phyloP scores from a whole-genome alignment of 1,284 basidiomycete genomes.

The Moesziomyces sp. region DNA sequence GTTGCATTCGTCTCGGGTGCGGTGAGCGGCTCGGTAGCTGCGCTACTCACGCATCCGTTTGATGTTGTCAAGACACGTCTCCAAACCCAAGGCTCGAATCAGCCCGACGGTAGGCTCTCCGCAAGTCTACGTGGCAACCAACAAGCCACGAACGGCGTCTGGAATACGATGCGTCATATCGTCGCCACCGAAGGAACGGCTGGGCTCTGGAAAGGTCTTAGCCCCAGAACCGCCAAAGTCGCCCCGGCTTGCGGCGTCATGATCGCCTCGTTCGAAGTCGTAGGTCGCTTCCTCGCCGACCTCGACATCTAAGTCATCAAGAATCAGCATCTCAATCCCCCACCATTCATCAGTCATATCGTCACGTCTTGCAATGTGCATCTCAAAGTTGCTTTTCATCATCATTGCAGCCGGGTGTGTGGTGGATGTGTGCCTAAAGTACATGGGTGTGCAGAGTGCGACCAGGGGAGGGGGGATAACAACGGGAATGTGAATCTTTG shows the following conservation, averaged over 20 bases:
- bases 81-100: slow-evolving; percentile 70
- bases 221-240: slow-evolving; percentile 91
- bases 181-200: slow-evolving; percentile 79
- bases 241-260: slow-evolving; percentile 98
- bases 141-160: slow-evolving; percentile 7
- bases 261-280: slow-evolving; percentile 92
- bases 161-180: slow-evolving; percentile 75
- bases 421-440: not conserved
- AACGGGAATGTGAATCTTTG: not conserved
- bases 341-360: not conserved
- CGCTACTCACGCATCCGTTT: slow-evolving; percentile 91
- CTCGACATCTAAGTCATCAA: slow-evolving; percentile 13
- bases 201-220: slow-evolving; percentile 85
- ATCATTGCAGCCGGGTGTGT: not conserved
- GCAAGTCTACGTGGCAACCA: slow-evolving; percentile 2
- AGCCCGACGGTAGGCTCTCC: slow-evolving; percentile 1
- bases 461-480: not conserved
- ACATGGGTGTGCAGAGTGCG: not conserved
- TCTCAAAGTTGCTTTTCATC: not conserved
- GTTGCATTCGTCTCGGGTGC: slow-evolving; percentile 86
- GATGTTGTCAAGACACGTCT: slow-evolving; percentile 94
- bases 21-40: slow-evolving; percentile 73
- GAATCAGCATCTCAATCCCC: not conserved
- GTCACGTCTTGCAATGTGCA: no score
- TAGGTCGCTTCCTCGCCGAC: slow-evolving; percentile 57